Percentiles rank a stretch among this genome's conserved stretches.
Evolutionary conservation across 2,329 filamentous ascomycete species (phyloP).

Genomic region (Colletotrichum liriopes): DNA sequence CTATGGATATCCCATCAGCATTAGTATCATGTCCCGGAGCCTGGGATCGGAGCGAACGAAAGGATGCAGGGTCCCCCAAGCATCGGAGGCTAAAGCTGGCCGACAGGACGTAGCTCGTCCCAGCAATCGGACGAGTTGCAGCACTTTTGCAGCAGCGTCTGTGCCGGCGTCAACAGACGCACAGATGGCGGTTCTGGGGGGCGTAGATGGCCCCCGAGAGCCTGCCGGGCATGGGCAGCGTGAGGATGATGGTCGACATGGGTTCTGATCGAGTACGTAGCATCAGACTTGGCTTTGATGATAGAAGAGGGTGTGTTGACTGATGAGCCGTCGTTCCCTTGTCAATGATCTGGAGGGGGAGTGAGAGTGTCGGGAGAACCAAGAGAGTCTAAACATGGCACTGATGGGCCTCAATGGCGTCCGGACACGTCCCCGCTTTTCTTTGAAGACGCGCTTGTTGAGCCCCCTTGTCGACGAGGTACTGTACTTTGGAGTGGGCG

Average conservation of each 20-base stretch:
- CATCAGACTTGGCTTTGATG: neutral
- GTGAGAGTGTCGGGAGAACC: neutral
- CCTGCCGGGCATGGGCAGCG: neutral
- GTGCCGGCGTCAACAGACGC: neutral
- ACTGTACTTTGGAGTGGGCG: constrained; percentile 1
- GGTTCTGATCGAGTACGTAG: neutral
- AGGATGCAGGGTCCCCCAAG: neutral
- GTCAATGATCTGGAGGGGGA: constrained; percentile 24
- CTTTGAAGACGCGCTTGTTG: constrained; percentile 28
- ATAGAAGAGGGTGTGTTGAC: constrained; percentile 1
- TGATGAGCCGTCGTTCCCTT: constrained; percentile 10
- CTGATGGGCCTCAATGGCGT: constrained; percentile 17
- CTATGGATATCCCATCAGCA: neutral
- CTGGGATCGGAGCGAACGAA: neutral
- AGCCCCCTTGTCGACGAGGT: constrained; percentile 19
- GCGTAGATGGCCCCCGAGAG: neutral
- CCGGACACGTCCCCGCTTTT: constrained; percentile 31
- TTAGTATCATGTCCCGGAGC: neutral
- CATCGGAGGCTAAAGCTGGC: neutral
- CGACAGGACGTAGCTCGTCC: constrained; percentile 2
- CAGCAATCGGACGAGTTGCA: neutral
- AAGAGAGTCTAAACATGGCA: constrained; percentile 18
- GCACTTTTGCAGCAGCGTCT: neutral
- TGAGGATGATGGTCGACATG: constrained; percentile 10
- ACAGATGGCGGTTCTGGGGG: neutral